A percentile compares a stretch with the other conserved stretches of the same genome.
Evolutionary conservation across 345 rosid species (phyloP).

Genomic region (Mercurialis annua): DNA sequence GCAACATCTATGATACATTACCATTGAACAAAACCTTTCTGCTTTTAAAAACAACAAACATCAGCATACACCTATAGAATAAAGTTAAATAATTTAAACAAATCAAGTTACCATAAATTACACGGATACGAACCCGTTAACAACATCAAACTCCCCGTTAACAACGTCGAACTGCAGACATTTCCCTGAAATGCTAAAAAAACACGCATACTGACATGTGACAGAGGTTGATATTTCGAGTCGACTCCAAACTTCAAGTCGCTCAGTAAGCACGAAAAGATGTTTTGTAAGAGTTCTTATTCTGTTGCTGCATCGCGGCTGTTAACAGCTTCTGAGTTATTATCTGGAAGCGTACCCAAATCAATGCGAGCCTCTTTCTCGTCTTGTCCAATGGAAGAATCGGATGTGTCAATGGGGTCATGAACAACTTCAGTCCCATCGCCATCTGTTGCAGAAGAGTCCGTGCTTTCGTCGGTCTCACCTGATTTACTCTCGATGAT

Average conservation of each 20-base stretch:
- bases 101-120: conserved; percentile 12
- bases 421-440: conserved; percentile 26
- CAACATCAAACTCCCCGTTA: conserved; percentile 13
- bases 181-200: conserved; percentile 20
- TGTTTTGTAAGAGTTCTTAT: conserved; percentile 19
- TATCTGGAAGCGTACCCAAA: conserved; percentile 49
- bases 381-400: conserved; percentile 36
- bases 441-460: conserved; percentile 20
- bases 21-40: neutral
- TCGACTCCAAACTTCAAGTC: conserved; percentile 7
- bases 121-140: conserved; percentile 14
- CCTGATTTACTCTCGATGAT: conserved; percentile 26
- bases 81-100: neutral
- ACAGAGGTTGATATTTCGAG: conserved; percentile 9
- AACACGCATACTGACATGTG: conserved; percentile 20
- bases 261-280: conserved; percentile 10
- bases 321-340: conserved; percentile 30
- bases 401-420: conserved; percentile 35
- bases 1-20: no score
- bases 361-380: conserved; percentile 47
- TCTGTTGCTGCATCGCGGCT: conserved; percentile 44
- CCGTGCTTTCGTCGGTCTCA: conserved; percentile 30
- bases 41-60: neutral
- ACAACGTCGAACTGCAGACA: conserved; percentile 13
- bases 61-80: neutral